Percentiles rank a stretch among this genome's conserved stretches.
These are phyloP conservation scores for Citropsis articulata DNA, from an alignment of 345 rosid genomes.

Conservation along the genomic window DNA sequence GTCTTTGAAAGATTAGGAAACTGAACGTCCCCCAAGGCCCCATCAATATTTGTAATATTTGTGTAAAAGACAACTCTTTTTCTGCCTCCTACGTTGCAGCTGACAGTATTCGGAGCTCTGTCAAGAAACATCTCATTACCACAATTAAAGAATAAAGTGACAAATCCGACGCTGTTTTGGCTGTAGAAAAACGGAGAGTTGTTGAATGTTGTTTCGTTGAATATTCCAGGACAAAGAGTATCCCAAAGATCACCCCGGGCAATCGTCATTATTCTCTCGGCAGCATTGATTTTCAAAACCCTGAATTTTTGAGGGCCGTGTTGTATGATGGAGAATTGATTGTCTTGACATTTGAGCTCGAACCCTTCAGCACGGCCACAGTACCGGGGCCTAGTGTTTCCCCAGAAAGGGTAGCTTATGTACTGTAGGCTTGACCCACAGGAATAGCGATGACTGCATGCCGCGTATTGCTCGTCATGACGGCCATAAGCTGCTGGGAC, in stretches of 20 bases:
- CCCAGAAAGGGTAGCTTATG: conserved; percentile 55
- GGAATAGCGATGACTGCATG: conserved; percentile 16
- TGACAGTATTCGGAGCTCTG: neutral
- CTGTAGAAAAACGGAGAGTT: neutral
- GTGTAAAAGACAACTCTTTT: neutral
- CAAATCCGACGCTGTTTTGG: neutral
- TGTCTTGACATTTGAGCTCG: conserved; percentile 25
- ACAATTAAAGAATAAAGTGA: conserved; percentile 36
- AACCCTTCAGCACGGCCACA: conserved; percentile 41
- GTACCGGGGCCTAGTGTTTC: conserved; percentile 8
- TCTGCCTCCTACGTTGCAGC: neutral
- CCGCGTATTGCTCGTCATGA: conserved; percentile 15
- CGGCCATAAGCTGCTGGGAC: conserved; percentile 21
- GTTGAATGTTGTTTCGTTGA: neutral
- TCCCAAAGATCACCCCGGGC: conserved; percentile 12
- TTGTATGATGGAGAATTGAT: neutral
- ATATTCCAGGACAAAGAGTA: conserved; percentile 14
- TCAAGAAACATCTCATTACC: rapidly evolving
- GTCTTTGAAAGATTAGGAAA: neutral
- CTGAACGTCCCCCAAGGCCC: neutral
- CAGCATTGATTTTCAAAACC: neutral
- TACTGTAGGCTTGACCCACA: conserved; percentile 31
- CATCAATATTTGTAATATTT: neutral
- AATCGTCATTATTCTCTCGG: conserved; percentile 4
- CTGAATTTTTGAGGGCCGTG: neutral